These are phyloP conservation scores for Eleusine indica DNA, from an alignment of 176 grass and related monocot genomes.

Conservation along the genomic window DNA sequence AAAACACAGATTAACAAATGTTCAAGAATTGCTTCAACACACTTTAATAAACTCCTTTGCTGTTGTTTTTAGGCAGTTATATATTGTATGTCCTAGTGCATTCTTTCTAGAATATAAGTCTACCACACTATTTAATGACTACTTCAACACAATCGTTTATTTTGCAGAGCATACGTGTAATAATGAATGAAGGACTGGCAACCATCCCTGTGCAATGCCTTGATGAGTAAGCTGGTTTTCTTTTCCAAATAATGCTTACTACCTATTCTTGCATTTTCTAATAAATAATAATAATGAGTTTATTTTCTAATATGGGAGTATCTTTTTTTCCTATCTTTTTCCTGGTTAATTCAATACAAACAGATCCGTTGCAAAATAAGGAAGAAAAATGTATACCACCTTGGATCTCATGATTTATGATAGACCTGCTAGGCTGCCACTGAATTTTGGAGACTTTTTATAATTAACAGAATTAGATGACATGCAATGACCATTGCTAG, in stretches of 20 bases:
- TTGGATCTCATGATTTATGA: background rate
- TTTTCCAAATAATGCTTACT: background rate
- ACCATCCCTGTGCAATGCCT: slow-evolving; percentile 83
- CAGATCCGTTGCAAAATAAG: slow-evolving; percentile 2
- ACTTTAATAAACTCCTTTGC: background rate
- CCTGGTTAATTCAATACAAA: background rate
- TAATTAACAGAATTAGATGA: background rate
- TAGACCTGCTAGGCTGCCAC: background rate
- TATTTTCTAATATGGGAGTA: background rate
- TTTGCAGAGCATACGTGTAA: slow-evolving; percentile 89
- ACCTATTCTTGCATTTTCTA: background rate
- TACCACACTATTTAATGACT: slow-evolving; percentile 13
- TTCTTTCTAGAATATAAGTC: slow-evolving; percentile 40
- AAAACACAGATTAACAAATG: background rate
- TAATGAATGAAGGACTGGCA: slow-evolving; percentile 97
- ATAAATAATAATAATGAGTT: background rate
- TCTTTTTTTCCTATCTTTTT: background rate
- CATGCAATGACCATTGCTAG: background rate
- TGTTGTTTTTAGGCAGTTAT: slow-evolving; percentile 18
- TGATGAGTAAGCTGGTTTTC: slow-evolving; percentile 70
- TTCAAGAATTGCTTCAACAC: background rate
- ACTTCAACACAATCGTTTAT: slow-evolving; percentile 42
- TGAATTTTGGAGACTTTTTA: background rate
- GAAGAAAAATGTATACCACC: background rate
- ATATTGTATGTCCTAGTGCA: background rate